Evolutionary conservation across 257 asterid species (phyloP), one percentile per base, ranked within the genome.

Genomic region (Coffea canephora): DNA sequence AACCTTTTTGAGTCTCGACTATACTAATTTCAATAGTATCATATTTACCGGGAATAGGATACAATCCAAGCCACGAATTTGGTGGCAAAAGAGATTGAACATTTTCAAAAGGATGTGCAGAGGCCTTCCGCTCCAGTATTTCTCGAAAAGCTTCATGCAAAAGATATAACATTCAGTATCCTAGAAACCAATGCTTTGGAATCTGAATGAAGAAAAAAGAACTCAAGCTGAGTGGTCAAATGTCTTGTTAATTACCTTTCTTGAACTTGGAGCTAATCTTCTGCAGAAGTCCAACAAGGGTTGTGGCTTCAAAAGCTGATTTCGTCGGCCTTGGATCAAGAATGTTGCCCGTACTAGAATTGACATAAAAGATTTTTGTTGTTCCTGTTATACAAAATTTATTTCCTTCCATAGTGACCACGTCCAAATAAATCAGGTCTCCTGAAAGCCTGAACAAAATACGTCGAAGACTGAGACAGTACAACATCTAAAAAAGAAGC

Each of bases 91-190:
- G 74, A 74, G 97, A 87, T 83, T 90, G 99, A 61, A 91, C 94
- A 83, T 90, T 95, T 87, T 93, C 99, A 85, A 95, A 93, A 62
- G 99, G 97, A 80, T 95, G 99, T 45, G 98, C 96, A 55, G 95
- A 84, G 81, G 97, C 97, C 93, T 93, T 95, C 77, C 87, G 88
- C 84, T 90, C 97, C 97, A 95, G 86, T 84, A 91, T 90, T 81
- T 95, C 99, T 55, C 94, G 96, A 82, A 95, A 95, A 85, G 96
- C 99, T 95, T 80, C 79, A 85, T 41, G 5, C 49, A 75, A 46
- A 82, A 78, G 82, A 79, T 50, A 36, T 70, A 84, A 75, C 75
- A 41, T 75, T 74, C 75, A 77, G 52, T 70, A 75, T 39, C 4
- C 66, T 57, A 23, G 70, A 72, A 57, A 69, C 75, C 36, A 75